phyloP scores from a whole-genome alignment of 2,329 filamentous ascomycete genomes.

The Sclerotinia sclerotiorum region DNA sequence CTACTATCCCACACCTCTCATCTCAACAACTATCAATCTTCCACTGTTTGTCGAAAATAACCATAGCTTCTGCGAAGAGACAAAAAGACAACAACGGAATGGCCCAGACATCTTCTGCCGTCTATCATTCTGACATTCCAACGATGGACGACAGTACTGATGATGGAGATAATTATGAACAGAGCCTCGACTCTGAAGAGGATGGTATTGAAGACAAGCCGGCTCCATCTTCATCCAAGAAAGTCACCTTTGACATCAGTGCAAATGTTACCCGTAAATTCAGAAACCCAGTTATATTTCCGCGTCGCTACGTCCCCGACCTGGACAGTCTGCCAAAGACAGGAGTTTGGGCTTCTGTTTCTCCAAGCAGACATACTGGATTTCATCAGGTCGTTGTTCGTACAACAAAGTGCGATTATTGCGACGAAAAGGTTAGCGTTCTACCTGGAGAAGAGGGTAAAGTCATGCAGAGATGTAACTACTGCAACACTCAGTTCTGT shows the following conservation, averaged over 20 bases:
- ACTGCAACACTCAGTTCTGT: constrained; percentile 11
- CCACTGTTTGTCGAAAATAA: not conserved
- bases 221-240: not conserved
- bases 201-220: not conserved
- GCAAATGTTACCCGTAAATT: not conserved
- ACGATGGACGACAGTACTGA: not conserved
- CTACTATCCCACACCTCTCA: not conserved
- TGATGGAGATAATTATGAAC: not conserved
- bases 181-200: not conserved
- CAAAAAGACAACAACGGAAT: not conserved
- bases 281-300: not conserved
- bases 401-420: constrained; percentile 19
- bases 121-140: not conserved
- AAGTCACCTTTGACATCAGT: not conserved
- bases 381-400: constrained; percentile 10
- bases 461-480: constrained; percentile 11
- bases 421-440: not conserved
- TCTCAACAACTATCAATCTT: not conserved
- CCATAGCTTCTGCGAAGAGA: not conserved
- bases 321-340: not conserved
- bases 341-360: constrained; percentile 6
- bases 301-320: not conserved
- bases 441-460: not conserved
- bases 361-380: not conserved
- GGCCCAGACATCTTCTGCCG: not conserved